A percentile compares a stretch with the other conserved stretches of the same genome.
These are phyloP conservation scores for Isabelozyma heimii DNA, from an alignment of 805 yeast species.

Conservation along the genomic window DNA sequence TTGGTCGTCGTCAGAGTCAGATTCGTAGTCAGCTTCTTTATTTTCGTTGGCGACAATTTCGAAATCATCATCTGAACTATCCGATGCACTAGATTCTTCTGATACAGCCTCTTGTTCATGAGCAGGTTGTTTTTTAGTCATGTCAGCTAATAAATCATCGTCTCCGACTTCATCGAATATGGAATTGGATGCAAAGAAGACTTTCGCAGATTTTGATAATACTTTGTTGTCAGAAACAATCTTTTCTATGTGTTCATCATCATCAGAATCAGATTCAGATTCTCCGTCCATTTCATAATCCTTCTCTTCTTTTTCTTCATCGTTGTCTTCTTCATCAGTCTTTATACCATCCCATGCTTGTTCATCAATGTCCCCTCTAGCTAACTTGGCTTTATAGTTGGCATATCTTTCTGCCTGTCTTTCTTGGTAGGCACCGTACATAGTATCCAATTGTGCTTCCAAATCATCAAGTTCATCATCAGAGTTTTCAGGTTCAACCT, in stretches of 20 bases:
- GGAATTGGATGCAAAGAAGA: slow-evolving; percentile 39
- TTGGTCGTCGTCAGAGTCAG: slow-evolving; percentile 53
- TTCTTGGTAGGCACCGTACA: slow-evolving; percentile 73
- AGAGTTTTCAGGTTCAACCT: slow-evolving; percentile 24
- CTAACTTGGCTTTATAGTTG: slow-evolving; percentile 62
- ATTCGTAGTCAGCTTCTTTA: slow-evolving; percentile 32
- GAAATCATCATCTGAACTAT: slow-evolving; percentile 38
- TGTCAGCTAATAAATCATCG: slow-evolving; percentile 47
- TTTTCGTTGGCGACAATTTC: slow-evolving; percentile 39
- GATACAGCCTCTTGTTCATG: slow-evolving; percentile 5
- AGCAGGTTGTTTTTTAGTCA: slow-evolving; percentile 14
- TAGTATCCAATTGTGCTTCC: slow-evolving; percentile 77
- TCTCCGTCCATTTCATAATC: slow-evolving; percentile 44
- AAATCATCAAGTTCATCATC: slow-evolving; percentile 61
- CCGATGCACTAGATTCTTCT: slow-evolving; percentile 20
- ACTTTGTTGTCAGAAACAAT: slow-evolving; percentile 51
- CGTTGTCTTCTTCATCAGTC: slow-evolving; percentile 39
- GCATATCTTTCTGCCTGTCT: slow-evolving; percentile 68
- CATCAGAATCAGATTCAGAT: slow-evolving; percentile 55
- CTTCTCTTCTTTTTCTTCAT: slow-evolving; percentile 35
- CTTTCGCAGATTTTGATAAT: slow-evolving; percentile 33
- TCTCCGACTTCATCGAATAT: slow-evolving; percentile 42
- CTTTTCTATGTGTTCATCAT: slow-evolving; percentile 62
- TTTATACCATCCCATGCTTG: slow-evolving; percentile 77
- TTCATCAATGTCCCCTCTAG: slow-evolving; percentile 74